A percentile compares a stretch with the other conserved stretches of the same genome.
Conservation (phyloP, 805 yeast genomes). For the Pichia nanzhaoensis region DNA sequence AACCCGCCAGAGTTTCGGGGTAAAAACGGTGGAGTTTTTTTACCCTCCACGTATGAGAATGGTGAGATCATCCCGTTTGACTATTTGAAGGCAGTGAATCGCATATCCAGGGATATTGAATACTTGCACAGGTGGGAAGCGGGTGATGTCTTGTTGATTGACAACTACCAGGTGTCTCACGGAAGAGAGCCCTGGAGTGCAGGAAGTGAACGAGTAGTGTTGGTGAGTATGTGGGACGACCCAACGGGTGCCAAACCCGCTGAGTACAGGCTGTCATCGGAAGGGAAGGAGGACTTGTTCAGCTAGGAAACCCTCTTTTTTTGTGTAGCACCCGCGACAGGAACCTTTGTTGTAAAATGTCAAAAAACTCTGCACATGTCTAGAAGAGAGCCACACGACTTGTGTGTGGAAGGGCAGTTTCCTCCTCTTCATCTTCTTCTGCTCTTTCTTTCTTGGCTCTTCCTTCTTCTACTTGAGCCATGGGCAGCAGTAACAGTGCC, state of each 20-base stretch:
- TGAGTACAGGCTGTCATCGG: background rate
- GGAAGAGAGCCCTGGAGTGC: conserved; percentile 5
- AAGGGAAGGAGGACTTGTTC: too few relatives aligned
- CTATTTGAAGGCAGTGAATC: conserved; percentile 1
- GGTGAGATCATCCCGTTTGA: conserved; percentile 1
- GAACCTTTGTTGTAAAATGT: too few relatives aligned
- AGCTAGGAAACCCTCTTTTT: too few relatives aligned
- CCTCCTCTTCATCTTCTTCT: too few relatives aligned
- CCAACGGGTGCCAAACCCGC: background rate
- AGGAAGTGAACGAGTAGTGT: background rate
- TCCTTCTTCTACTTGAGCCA: too few relatives aligned
- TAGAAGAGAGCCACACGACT: too few relatives aligned
- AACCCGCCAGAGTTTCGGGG: background rate
- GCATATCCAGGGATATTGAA: conserved; percentile 1
- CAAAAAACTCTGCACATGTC: too few relatives aligned
- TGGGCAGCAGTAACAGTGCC: too few relatives aligned
- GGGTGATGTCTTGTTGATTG: conserved; percentile 1
- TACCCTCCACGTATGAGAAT: conserved; percentile 4
- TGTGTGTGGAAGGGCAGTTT: too few relatives aligned
- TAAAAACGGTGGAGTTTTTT: conserved; percentile 1
- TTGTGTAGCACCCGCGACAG: too few relatives aligned
- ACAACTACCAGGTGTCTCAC: conserved; percentile 5
- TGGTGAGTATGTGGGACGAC: conserved; percentile 8
- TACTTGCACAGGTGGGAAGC: conserved; percentile 1
- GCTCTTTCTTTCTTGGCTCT: too few relatives aligned